Conservation (phyloP, 2,329 filamentous ascomycete species). For the Apiospora kogelbergensis region DNA sequence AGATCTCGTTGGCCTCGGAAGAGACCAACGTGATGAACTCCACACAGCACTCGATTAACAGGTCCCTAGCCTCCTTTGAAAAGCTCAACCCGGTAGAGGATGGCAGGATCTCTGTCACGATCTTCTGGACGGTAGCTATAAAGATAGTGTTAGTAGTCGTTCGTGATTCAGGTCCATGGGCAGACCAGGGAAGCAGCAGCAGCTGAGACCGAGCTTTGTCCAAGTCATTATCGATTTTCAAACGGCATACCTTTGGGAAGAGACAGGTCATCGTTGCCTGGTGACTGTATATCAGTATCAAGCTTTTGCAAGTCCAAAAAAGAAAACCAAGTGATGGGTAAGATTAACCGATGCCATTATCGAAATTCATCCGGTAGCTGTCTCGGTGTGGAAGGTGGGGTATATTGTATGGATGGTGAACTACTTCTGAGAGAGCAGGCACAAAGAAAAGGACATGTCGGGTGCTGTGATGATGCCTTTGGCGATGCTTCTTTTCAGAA, state of each 20-base stretch:
- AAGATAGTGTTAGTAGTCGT: slow-evolving; percentile 25
- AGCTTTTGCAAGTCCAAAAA: slow-evolving; percentile 7
- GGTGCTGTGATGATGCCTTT: background rate
- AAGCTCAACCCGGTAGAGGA: slow-evolving; percentile 76
- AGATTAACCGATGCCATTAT: slow-evolving; percentile 8
- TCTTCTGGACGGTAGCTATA: slow-evolving; percentile 71
- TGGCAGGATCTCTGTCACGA: slow-evolving; percentile 90
- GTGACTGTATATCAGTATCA: slow-evolving; percentile 32
- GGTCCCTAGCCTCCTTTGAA: slow-evolving; percentile 90
- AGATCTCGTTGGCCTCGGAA: slow-evolving; percentile 98
- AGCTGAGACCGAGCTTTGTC: background rate
- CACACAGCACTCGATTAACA: slow-evolving; percentile 97
- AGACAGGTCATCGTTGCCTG: slow-evolving; percentile 63
- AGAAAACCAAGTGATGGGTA: background rate
- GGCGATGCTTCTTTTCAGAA: background rate
- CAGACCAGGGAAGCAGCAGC: background rate
- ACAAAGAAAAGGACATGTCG: slow-evolving; percentile 10
- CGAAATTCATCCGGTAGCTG: slow-evolving; percentile 10
- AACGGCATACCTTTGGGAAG: slow-evolving; percentile 58
- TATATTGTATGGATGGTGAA: slow-evolving; percentile 11
- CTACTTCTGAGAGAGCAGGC: slow-evolving; percentile 14
- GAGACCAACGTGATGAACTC: slow-evolving; percentile 98
- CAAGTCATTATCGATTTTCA: background rate
- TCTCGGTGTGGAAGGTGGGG: slow-evolving; percentile 14
- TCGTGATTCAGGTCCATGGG: background rate